phyloP scores from a whole-genome alignment of 768 basidiomycete species.

The Mycena leptocephala region DNA sequence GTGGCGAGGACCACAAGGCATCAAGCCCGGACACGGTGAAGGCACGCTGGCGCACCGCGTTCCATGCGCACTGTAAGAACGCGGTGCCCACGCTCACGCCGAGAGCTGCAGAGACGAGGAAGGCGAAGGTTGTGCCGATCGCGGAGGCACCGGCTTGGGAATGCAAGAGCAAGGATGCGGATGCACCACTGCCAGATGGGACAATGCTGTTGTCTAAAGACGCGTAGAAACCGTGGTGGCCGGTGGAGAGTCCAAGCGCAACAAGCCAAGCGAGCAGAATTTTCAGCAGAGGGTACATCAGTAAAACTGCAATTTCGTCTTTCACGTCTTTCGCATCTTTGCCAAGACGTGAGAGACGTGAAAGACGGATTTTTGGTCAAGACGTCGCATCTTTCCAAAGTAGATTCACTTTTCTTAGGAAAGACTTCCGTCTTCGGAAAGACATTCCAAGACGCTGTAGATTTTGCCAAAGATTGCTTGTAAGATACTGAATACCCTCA shows the following conservation, averaged over 20 bases:
- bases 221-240: slow-evolving; percentile 4
- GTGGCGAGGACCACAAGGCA: slow-evolving; percentile 19
- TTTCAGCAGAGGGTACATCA: background rate
- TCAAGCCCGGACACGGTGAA: slow-evolving; percentile 17
- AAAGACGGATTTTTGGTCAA: too few species aligned
- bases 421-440: too few species aligned
- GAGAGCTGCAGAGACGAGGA: slow-evolving; percentile 3
- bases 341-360: too few species aligned
- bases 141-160: slow-evolving; percentile 20
- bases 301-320: too few species aligned
- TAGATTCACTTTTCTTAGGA: too few species aligned
- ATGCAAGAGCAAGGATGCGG: background rate
- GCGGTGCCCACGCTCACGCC: background rate
- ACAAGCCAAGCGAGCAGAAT: slow-evolving; percentile 6
- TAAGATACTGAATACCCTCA: too few species aligned
- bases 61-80: slow-evolving; percentile 18
- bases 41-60: background rate
- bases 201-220: background rate
- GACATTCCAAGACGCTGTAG: too few species aligned
- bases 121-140: slow-evolving; percentile 17
- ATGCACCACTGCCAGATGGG: background rate
- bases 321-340: too few species aligned
- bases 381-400: too few species aligned
- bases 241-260: background rate
- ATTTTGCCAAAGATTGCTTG: too few species aligned